A percentile compares a stretch with the other conserved stretches of the same genome.
Evolutionary conservation across 1,284 basidiomycete genomes (phyloP).

Genomic region (Golubevia sp.): DNA sequence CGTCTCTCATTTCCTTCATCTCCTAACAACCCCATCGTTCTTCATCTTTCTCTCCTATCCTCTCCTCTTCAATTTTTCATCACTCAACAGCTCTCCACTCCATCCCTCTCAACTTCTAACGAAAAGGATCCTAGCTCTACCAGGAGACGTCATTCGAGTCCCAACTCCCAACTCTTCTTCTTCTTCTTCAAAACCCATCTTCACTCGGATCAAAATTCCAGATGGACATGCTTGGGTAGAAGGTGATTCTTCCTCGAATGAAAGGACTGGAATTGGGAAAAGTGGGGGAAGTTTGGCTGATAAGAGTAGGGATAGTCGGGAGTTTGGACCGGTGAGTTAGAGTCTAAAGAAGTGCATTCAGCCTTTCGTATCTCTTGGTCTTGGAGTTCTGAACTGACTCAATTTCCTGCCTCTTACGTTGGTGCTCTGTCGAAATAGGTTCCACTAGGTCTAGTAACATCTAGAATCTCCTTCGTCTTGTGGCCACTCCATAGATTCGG

Average conservation of each 20-base stretch:
- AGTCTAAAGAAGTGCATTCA: too few species aligned
- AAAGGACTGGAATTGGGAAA: conserved; percentile 5
- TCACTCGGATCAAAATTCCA: conserved; percentile 38
- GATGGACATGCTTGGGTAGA: conserved; percentile 48
- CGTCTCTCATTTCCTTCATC: too few species aligned
- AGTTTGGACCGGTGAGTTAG: background rate
- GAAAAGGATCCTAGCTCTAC: conserved; percentile 44
- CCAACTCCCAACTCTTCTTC: conserved; percentile 4
- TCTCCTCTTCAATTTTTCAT: background rate
- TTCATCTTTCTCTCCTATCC: too few species aligned
- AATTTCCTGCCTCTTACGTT: too few species aligned
- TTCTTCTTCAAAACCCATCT: conserved; percentile 1
- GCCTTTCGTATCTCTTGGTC: too few species aligned
- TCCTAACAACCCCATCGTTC: too few species aligned
- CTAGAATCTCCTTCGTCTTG: conserved; percentile 32
- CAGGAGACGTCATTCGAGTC: conserved; percentile 34
- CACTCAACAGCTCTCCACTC: conserved; percentile 21
- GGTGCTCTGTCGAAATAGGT: too few species aligned
- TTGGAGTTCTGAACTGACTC: too few species aligned
- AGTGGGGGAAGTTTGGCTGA: conserved; percentile 1
- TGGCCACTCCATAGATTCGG: conserved; percentile 47
- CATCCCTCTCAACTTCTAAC: conserved; percentile 36
- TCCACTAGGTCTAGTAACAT: conserved; percentile 36
- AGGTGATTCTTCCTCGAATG: conserved; percentile 36
- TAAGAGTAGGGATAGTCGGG: conserved; percentile 19